These are phyloP conservation scores for Paspalum vaginatum DNA, from an alignment of 176 grass and related monocot species.

Conservation along the genomic window DNA sequence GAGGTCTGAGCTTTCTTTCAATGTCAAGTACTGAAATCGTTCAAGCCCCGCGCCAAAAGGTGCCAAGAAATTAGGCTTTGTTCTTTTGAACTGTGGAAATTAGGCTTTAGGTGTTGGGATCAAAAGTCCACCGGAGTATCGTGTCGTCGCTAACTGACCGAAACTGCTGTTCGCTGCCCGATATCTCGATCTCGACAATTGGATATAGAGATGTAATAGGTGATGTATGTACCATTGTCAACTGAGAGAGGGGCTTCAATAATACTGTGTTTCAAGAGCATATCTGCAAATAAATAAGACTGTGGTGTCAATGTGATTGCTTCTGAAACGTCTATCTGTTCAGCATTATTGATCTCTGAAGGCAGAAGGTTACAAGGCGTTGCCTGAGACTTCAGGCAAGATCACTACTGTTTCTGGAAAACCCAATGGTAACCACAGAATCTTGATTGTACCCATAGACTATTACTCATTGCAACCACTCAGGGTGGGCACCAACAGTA, in stretches of 20 bases:
- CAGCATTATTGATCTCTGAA: slow-evolving; percentile 22
- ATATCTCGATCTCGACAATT: slow-evolving; percentile 24
- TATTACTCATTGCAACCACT: neutral
- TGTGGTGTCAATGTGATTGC: slow-evolving; percentile 8
- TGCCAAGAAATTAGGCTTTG: slow-evolving; percentile 43
- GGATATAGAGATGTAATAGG: neutral
- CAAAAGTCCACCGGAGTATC: slow-evolving; percentile 4
- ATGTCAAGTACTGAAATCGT: slow-evolving; percentile 44
- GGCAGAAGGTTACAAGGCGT: neutral
- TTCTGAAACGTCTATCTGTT: slow-evolving; percentile 35
- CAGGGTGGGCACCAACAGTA: neutral
- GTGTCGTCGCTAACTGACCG: neutral
- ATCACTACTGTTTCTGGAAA: slow-evolving; percentile 19
- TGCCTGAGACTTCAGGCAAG: slow-evolving; percentile 8
- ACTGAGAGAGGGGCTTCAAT: slow-evolving; percentile 12
- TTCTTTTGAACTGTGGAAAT: slow-evolving; percentile 27
- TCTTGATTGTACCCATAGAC: neutral
- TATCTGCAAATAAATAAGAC: neutral
- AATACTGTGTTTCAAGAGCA: slow-evolving; percentile 1
- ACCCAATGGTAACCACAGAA: neutral
- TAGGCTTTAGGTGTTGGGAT: slow-evolving; percentile 41
- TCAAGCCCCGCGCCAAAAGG: slow-evolving; percentile 30
- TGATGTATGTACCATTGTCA: neutral
- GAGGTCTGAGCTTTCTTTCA: slow-evolving; percentile 49
- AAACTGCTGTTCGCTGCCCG: neutral